A percentile compares a stretch with the other conserved stretches of the same genome.
phyloP scores from a whole-genome alignment of 371 early-diverging fungal genomes.

The Enterospora canceri region DNA sequence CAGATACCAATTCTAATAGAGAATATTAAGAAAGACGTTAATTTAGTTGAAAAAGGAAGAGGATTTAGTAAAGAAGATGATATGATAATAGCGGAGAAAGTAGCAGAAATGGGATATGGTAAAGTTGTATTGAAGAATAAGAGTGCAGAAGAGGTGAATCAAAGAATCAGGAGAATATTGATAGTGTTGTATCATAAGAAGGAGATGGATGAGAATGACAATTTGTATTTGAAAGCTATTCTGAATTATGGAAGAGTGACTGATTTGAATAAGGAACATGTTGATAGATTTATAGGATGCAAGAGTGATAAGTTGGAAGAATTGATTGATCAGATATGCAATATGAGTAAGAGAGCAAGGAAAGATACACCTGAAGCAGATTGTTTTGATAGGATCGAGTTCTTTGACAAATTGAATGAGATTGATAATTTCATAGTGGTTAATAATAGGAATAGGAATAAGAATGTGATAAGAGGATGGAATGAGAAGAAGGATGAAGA shows the following conservation, averaged over 20 bases:
- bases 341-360: slow-evolving; percentile 36
- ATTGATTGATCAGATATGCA: slow-evolving; percentile 40
- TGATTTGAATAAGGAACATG: slow-evolving; percentile 39
- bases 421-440: slow-evolving; percentile 24
- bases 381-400: slow-evolving; percentile 46
- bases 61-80: slow-evolving; percentile 56
- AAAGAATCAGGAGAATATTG: slow-evolving; percentile 54
- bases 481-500: slow-evolving; percentile 39
- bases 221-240: slow-evolving; percentile 46
- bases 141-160: slow-evolving; percentile 52
- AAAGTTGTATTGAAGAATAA: slow-evolving; percentile 45
- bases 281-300: slow-evolving; percentile 31
- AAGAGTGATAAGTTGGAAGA: slow-evolving; percentile 46
- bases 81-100: slow-evolving; percentile 31
- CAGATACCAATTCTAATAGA: slow-evolving; percentile 44
- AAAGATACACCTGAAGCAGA: slow-evolving; percentile 40
- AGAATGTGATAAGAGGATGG: slow-evolving; percentile 50
- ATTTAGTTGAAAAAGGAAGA: slow-evolving; percentile 46
- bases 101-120: slow-evolving; percentile 52
- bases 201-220: slow-evolving; percentile 45
- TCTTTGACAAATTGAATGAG: slow-evolving; percentile 34
- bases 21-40: slow-evolving; percentile 23
- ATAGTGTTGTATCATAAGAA: slow-evolving; percentile 42
- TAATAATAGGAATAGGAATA: slow-evolving; percentile 38
- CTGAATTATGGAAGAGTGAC: slow-evolving; percentile 52